Base-by-base conservation (phyloP, 2,329 filamentous ascomycete genomes). In the Dothistroma pini region DNA sequence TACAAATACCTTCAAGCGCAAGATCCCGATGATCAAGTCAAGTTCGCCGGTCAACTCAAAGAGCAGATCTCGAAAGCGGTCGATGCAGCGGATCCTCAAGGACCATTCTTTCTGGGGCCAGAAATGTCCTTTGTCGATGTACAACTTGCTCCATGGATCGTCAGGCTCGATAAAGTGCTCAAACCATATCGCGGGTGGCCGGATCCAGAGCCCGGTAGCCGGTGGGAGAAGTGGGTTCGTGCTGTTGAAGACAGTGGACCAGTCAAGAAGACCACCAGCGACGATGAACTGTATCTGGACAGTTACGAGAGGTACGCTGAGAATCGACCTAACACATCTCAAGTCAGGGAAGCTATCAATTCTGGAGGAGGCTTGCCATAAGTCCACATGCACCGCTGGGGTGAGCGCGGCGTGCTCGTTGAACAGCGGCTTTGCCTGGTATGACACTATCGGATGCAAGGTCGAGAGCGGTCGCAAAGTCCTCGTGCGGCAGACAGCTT, bases 71-170 rank as follows among this genome's bases (percentile, higher is more conserved):
- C 80, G 69, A 87, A 81, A 59, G 74, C 87, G 0, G 81, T 87
- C 51, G 78, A 82, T 32, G 84, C 83, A 0, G 84, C 84, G 0
- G 76, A 86, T 69, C 64, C 76, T 21, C 70, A 81, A 56, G 89
- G 89, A 0, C 89, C 89, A 0, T 91, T 89, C 73, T 93, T 93
- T 71, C 80, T 82, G 66, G 48, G 48, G 12, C 19, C 48, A 11
- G 48, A 51, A n/a, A 78, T 87, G 58, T 81, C 79, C 0, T 86
- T 91, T 58, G 89, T 93, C 0, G 89, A 93, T 66, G 81, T 91
- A 16, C 87, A 91, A 69, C 82, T 91, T 51, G 89, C 89, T 1
- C 90, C 90, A 0, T 93, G 90, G 81, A 82, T 90, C 14, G 71
- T 92, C 19, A 82, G 90, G 1, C 77, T 93, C 62, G 80, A 83